phyloP scores from a whole-genome alignment of 1,284 basidiomycete species.

The Moesziomyces aphidis region DNA sequence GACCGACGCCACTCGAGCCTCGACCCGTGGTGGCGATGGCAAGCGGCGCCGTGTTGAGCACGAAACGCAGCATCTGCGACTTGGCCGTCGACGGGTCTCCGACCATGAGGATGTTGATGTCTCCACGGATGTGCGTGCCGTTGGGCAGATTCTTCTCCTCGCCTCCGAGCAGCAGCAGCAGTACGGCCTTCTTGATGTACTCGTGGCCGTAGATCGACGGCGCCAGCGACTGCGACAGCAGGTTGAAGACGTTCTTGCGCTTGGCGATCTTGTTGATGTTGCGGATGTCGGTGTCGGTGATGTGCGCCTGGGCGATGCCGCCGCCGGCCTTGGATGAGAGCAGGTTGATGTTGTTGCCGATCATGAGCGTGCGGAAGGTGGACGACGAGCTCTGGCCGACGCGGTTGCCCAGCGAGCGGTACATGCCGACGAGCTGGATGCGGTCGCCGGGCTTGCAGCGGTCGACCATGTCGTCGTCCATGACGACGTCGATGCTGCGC shows the following conservation, averaged over 20 bases:
- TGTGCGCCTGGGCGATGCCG: conserved; percentile 90
- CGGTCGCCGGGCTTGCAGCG: conserved; percentile 97
- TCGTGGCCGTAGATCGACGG: conserved; percentile 98
- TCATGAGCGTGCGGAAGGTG: conserved; percentile 89
- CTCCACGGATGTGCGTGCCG: conserved; percentile 98
- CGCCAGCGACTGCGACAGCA: conserved; percentile 93
- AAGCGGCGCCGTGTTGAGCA: conserved; percentile 93
- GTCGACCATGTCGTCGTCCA: conserved; percentile 97
- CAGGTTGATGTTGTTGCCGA: conserved; percentile 96
- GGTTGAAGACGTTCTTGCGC: conserved; percentile 81
- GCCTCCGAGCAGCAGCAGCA: conserved; percentile 92
- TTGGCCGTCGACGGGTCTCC: conserved; percentile 99
- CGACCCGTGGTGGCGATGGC: conserved; percentile 98
- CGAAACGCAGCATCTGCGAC: conserved; percentile 94
- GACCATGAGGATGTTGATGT: conserved; percentile 99
- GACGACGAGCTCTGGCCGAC: conserved; percentile 77
- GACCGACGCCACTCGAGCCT: conserved; percentile 96
- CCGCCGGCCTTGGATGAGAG: conserved; percentile 95
- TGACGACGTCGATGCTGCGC: conserved; percentile 91
- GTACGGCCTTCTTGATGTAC: conserved; percentile 92
- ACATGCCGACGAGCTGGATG: conserved; percentile 95
- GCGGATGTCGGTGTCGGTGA: conserved; percentile 95
- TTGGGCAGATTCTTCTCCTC: conserved; percentile 98
- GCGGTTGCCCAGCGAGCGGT: conserved; percentile 87
- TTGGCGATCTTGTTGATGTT: conserved; percentile 95